A percentile compares a stretch with the other conserved stretches of the same genome.
These are phyloP conservation scores for Metschnikowia cubensis DNA, from an alignment of 805 yeast genomes.

Conservation along the genomic window DNA sequence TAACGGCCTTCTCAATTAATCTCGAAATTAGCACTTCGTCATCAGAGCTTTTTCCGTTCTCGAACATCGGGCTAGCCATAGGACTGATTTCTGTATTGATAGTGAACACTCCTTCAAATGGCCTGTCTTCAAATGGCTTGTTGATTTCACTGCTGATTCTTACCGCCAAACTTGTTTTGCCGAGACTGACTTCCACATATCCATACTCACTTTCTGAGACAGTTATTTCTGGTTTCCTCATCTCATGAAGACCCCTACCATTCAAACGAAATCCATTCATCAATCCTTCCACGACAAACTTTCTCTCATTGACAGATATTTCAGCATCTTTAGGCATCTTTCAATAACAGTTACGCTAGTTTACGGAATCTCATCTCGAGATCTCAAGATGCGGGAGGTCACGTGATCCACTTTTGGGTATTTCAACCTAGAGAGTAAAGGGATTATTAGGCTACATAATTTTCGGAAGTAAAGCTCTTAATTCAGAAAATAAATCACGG, in stretches of 20 bases:
- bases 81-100: conserved; percentile 85
- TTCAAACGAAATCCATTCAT: conserved; percentile 62
- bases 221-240: conserved; percentile 57
- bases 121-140: conserved; percentile 84
- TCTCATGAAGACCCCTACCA: conserved; percentile 60
- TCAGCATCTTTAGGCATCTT: conserved; percentile 60
- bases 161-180: conserved; percentile 65
- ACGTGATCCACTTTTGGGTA: background rate
- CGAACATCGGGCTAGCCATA: conserved; percentile 85
- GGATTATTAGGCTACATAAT: too few species aligned
- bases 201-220: conserved; percentile 73
- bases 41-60: conserved; percentile 65
- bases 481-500: background rate
- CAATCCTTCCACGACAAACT: conserved; percentile 60
- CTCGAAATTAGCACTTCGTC: conserved; percentile 79
- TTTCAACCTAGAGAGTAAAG: background rate
- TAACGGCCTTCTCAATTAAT: conserved; percentile 84
- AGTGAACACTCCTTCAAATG: conserved; percentile 85
- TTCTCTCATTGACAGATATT: conserved; percentile 58
- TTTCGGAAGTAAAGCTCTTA: background rate
- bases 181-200: conserved; percentile 72
- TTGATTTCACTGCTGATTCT: conserved; percentile 72
- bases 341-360: background rate
- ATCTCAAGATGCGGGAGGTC: conserved; percentile 1
- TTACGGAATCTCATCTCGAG: background rate